Conservation (phyloP, 2,329 filamentous ascomycete species). For the Sclerotinia nivalis region DNA sequence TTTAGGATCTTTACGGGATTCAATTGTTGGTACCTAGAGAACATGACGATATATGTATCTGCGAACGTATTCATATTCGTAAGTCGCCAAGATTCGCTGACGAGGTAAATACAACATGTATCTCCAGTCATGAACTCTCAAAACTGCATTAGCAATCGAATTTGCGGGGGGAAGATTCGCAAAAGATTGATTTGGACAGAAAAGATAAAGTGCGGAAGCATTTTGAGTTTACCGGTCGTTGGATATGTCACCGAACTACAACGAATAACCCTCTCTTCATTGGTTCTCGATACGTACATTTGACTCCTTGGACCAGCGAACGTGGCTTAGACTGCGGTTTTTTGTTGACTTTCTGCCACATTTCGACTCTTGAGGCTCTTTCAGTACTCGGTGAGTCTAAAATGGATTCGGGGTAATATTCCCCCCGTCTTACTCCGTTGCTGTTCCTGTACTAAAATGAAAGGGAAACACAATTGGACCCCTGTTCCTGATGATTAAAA, state of each 20-base stretch:
- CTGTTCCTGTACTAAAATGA: neutral
- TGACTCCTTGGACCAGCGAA: neutral
- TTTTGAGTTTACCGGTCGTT: neutral
- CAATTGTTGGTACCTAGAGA: neutral
- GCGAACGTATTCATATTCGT: conserved; percentile 13
- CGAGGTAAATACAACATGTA: neutral
- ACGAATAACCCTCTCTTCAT: neutral
- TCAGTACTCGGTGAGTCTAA: conserved; percentile 11
- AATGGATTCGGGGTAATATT: conserved; percentile 3
- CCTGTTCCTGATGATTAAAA: neutral
- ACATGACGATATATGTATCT: conserved; percentile 1
- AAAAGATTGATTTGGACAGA: no score
- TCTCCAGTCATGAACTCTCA: neutral
- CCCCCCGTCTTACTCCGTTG: conserved; percentile 6
- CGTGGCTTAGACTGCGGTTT: neutral
- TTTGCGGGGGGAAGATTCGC: neutral
- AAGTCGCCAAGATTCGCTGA: conserved; percentile 7
- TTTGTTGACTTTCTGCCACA: neutral
- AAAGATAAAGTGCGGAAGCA: neutral
- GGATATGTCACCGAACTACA: neutral
- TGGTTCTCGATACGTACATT: neutral
- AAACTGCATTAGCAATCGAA: conserved; percentile 1
- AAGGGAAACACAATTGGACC: neutral
- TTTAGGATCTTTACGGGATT: neutral
- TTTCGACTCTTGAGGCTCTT: conserved; percentile 8